Conservation (phyloP, 495 filamentous ascomycete species). For the Xylaria acuta region DNA sequence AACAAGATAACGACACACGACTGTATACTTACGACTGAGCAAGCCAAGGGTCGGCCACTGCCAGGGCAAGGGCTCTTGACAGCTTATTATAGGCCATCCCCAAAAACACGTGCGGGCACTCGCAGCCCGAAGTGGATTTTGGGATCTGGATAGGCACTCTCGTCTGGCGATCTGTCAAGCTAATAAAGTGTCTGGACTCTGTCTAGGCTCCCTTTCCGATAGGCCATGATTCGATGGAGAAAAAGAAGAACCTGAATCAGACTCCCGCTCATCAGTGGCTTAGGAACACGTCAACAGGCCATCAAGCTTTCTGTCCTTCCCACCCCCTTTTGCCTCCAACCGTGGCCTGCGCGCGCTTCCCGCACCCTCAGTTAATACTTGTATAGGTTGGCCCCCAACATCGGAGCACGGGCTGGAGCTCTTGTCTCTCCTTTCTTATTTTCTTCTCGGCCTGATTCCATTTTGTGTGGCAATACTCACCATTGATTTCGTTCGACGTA, state of each 20-base stretch:
- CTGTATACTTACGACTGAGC: background rate
- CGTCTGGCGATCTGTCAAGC: conserved; percentile 16
- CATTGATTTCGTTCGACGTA: background rate
- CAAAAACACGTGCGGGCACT: conserved; percentile 28
- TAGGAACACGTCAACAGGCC: conserved; percentile 21
- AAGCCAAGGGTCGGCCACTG: background rate
- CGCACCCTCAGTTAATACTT: background rate
- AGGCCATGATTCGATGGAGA: conserved; percentile 23
- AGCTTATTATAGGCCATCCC: conserved; percentile 15
- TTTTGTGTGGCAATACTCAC: background rate
- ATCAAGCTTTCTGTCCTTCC: conserved; percentile 19
- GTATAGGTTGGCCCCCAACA: conserved; percentile 19
- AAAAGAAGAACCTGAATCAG: conserved; percentile 20
- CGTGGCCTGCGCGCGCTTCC: background rate
- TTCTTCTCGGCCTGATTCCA: background rate
- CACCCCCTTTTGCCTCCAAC: conserved; percentile 23
- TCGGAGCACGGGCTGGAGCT: conserved; percentile 6
- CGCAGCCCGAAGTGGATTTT: conserved; percentile 27
- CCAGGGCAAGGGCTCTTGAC: background rate
- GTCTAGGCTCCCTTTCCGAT: conserved; percentile 18
- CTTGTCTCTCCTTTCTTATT: background rate
- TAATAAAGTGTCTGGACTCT: conserved; percentile 23
- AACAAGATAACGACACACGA: background rate
- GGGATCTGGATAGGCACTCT: conserved; percentile 15
- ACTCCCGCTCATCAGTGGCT: conserved; percentile 23